These are phyloP conservation scores for Paramecium pentaurelia DNA, from an alignment of 73 alveolate species.

Conservation along the genomic window DNA sequence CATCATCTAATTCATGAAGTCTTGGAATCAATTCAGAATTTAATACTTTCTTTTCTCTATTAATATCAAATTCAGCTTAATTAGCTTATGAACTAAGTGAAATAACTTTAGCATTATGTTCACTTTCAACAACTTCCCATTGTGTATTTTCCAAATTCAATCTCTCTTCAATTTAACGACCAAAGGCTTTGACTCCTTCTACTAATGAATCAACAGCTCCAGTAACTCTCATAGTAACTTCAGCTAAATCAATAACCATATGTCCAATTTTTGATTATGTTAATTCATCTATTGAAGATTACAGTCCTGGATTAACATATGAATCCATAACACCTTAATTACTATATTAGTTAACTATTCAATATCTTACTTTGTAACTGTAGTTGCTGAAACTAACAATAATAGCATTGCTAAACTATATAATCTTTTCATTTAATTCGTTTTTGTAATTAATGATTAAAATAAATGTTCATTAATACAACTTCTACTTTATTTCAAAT, in stretches of 20 bases:
- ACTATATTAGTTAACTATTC: neutral
- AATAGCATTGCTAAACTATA: neutral
- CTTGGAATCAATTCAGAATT: neutral
- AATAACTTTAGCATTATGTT: constrained; percentile 41
- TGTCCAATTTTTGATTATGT: constrained; percentile 32
- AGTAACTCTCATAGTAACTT: constrained; percentile 35
- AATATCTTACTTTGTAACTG: neutral
- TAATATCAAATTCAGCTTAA: constrained; percentile 52
- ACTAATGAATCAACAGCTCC: constrained; percentile 48
- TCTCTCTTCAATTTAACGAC: constrained; percentile 48
- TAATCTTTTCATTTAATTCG: constrained; percentile 24
- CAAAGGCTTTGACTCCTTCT: constrained; percentile 50
- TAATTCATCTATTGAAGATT: constrained; percentile 23
- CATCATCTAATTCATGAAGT: constrained; percentile 8
- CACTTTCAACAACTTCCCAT: constrained; percentile 47
- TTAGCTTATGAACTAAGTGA: neutral
- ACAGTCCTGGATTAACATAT: neutral
- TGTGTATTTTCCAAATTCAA: neutral
- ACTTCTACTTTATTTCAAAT: neutral
- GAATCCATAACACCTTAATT: constrained; percentile 13
- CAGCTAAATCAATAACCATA: constrained; percentile 42
- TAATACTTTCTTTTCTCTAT: constrained; percentile 46
- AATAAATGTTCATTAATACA: neutral
- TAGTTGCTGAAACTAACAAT: neutral
- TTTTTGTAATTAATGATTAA: neutral